phyloP scores from a whole-genome alignment of 495 filamentous ascomycete species.

The Pyrenopolyporus hunteri region DNA sequence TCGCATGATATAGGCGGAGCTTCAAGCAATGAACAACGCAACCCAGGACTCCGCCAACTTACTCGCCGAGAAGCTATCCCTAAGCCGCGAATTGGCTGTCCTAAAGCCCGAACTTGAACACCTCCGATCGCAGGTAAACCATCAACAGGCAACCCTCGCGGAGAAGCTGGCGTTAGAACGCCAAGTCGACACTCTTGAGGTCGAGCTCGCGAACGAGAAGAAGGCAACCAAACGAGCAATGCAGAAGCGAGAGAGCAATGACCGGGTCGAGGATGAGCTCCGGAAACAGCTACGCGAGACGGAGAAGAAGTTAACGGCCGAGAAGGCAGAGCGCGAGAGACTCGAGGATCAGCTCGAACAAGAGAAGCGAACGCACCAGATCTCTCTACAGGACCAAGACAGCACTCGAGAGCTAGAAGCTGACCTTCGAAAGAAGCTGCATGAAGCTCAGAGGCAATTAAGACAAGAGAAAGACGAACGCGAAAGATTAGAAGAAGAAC shows the following conservation, averaged over 20 bases:
- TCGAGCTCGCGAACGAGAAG: slow-evolving; percentile 81
- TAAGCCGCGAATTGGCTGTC: slow-evolving; percentile 71
- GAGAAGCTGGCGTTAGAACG: slow-evolving; percentile 79
- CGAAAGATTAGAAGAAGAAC: slow-evolving; percentile 46
- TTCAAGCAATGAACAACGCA: slow-evolving; percentile 64
- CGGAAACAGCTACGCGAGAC: slow-evolving; percentile 53
- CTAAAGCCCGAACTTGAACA: slow-evolving; percentile 81
- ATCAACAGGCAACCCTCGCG: slow-evolving; percentile 67
- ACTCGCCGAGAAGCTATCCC: slow-evolving; percentile 74
- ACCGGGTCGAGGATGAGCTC: slow-evolving; percentile 52
- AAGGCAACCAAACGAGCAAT: slow-evolving; percentile 66
- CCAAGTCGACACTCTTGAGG: slow-evolving; percentile 73
- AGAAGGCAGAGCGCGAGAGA: slow-evolving; percentile 51
- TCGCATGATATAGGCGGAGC: slow-evolving; percentile 62
- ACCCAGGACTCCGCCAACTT: slow-evolving; percentile 71
- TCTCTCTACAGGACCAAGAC: slow-evolving; percentile 34
- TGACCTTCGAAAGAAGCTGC: slow-evolving; percentile 42
- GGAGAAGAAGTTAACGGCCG: slow-evolving; percentile 59
- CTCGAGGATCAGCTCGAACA: slow-evolving; percentile 48
- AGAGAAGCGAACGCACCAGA: slow-evolving; percentile 34
- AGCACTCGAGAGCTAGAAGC: slow-evolving; percentile 37
- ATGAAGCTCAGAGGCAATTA: slow-evolving; percentile 40
- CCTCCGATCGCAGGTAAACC: slow-evolving; percentile 69
- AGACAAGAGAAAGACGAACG: slow-evolving; percentile 45
- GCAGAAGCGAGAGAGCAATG: slow-evolving; percentile 55